Percentiles rank a stretch among this genome's conserved stretches.
phyloP scores from a whole-genome alignment of 805 yeast genomes.

The Saturnispora kantuleensis region DNA sequence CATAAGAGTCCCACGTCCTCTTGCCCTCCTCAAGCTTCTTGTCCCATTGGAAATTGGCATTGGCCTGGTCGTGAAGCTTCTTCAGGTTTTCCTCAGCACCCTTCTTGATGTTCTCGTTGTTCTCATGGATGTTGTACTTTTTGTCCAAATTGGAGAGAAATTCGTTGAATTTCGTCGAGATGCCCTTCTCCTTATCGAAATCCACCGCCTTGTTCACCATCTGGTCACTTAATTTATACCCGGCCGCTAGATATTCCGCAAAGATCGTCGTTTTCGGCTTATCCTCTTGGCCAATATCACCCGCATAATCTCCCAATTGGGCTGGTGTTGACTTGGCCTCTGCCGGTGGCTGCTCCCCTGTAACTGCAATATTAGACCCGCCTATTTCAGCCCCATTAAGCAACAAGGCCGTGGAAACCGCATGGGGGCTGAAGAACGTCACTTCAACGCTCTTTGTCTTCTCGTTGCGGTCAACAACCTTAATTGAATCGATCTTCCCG shows the following conservation, averaged over 20 bases:
- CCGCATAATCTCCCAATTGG: conserved; percentile 8
- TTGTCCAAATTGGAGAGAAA: conserved; percentile 47
- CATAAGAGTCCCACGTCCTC: conserved; percentile 33
- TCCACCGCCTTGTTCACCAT: conserved; percentile 51
- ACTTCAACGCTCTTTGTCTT: conserved; percentile 36
- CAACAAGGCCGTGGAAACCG: conserved; percentile 60
- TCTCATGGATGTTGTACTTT: conserved; percentile 52
- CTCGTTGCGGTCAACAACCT: conserved; percentile 24
- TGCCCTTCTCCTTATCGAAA: conserved; percentile 57
- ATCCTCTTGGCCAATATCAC: conserved; percentile 60
- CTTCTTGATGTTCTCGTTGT: conserved; percentile 26
- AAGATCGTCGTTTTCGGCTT: conserved; percentile 68
- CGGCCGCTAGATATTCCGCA: conserved; percentile 69
- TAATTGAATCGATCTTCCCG: conserved; percentile 40
- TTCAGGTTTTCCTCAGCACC: conserved; percentile 7
- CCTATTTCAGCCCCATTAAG: conserved; percentile 68
- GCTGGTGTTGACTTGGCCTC: conserved; percentile 11
- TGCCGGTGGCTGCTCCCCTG: conserved; percentile 11
- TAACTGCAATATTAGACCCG: conserved; percentile 42
- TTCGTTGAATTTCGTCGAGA: conserved; percentile 42
- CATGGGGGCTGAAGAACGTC: conserved; percentile 45
- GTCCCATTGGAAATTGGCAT: conserved; percentile 32
- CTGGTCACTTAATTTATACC: conserved; percentile 57
- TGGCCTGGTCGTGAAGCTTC: conserved; percentile 24
- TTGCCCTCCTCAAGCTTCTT: conserved; percentile 30